phyloP scores from a whole-genome alignment of 1,284 basidiomycete species.

The Polyporus tsugae region DNA sequence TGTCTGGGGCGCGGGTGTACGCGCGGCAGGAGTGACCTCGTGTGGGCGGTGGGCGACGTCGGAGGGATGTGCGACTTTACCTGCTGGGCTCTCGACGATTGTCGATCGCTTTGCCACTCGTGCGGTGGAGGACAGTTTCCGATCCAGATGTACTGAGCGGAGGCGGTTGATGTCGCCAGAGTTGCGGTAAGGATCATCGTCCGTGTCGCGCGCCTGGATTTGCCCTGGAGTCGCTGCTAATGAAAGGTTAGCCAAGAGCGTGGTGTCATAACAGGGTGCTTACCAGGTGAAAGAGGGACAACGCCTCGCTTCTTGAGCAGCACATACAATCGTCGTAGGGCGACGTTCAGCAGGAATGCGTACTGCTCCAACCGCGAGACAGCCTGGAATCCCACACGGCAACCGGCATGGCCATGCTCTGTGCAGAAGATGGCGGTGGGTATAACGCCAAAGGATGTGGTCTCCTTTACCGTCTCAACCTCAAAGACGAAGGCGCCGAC shows the following conservation, averaged over 20 bases:
- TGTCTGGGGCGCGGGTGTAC: slow-evolving; percentile 31
- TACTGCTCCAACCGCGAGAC: slow-evolving; percentile 98
- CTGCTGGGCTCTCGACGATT: slow-evolving; percentile 95
- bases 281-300: slow-evolving; percentile 81
- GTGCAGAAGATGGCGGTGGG: slow-evolving; percentile 80
- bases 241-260: slow-evolving; percentile 15
- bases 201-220: slow-evolving; percentile 44
- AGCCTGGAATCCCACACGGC: slow-evolving; percentile 84
- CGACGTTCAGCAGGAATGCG: slow-evolving; percentile 96
- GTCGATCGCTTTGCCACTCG: slow-evolving; percentile 93
- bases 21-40: slow-evolving; percentile 33
- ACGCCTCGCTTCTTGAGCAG: slow-evolving; percentile 93
- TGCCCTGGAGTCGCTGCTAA: slow-evolving; percentile 48
- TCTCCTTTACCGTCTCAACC: slow-evolving; percentile 67
- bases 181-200: slow-evolving; percentile 82
- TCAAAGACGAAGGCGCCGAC: slow-evolving; percentile 83
- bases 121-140: slow-evolving; percentile 94
- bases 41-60: slow-evolving; percentile 43
- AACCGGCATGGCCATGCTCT: slow-evolving; percentile 75
- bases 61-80: slow-evolving; percentile 80
- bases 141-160: slow-evolving; percentile 92
- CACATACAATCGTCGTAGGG: slow-evolving; percentile 90
- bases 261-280: slow-evolving; percentile 38
- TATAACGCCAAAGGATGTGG: slow-evolving; percentile 71
- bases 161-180: slow-evolving; percentile 93